These are phyloP conservation scores for Picocystis salinarum DNA, from an alignment of 139 green algal species.

Conservation along the genomic window DNA sequence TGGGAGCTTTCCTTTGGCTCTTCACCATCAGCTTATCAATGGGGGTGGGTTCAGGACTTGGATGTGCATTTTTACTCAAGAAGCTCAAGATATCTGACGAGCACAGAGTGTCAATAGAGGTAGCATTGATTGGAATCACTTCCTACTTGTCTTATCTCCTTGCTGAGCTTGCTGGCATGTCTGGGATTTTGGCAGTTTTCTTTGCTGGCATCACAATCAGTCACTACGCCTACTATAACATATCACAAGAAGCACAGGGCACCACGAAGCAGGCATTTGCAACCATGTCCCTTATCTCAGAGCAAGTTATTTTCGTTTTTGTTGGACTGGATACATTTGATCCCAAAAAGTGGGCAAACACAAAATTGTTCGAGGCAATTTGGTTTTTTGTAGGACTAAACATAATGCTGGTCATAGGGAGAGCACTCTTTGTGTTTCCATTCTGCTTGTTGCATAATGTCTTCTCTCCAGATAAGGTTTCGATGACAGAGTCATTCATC, in stretches of 20 bases:
- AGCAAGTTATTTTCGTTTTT: conserved; percentile 67
- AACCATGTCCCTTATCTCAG: conserved; percentile 38
- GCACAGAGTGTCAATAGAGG: conserved; percentile 14
- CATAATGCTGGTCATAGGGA: conserved; percentile 24
- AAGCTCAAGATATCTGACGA: conserved; percentile 7
- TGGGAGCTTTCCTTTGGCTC: conserved; percentile 14
- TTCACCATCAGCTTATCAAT: conserved; percentile 12
- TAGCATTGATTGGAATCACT: conserved; percentile 23
- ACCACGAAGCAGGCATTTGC: conserved; percentile 29
- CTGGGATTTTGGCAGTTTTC: conserved; percentile 73
- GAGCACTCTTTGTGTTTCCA: conserved; percentile 34
- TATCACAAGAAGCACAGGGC: conserved; percentile 12
- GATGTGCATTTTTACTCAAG: too few species aligned
- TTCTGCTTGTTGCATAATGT: conserved; percentile 25
- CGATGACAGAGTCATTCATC: conserved; percentile 28
- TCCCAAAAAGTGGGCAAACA: conserved; percentile 42
- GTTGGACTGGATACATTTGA: conserved; percentile 60
- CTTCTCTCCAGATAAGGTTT: conserved; percentile 20
- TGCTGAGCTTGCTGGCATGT: conserved; percentile 54
- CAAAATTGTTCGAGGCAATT: conserved; percentile 20
- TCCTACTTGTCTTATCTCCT: conserved; percentile 57
- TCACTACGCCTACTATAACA: conserved; percentile 54
- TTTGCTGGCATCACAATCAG: conserved; percentile 48
- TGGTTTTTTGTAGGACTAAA: conserved; percentile 40
- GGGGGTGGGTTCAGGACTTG: conserved; percentile 9